Conservation (phyloP, 192 early-diverging fungal genomes). For the Funneliformis mosseae region DNA sequence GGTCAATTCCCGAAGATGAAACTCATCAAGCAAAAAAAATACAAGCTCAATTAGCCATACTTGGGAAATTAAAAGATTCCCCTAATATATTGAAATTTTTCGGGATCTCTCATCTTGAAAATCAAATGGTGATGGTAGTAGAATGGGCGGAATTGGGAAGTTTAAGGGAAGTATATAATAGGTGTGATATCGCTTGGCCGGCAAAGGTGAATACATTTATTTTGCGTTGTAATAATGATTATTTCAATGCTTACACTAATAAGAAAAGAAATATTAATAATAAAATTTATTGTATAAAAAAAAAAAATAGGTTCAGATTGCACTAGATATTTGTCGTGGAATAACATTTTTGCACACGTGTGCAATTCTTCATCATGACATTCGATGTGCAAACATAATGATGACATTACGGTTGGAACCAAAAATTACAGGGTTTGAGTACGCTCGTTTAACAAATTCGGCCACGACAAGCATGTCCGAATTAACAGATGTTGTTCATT, state of each 20-base stretch:
- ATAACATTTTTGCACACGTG: constrained; percentile 13
- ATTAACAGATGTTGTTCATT: constrained; percentile 7
- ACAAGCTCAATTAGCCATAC: constrained; percentile 18
- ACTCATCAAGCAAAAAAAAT: neutral
- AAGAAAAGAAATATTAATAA: too few relatives aligned
- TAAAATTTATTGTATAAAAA: too few relatives aligned
- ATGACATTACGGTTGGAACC: constrained; percentile 1
- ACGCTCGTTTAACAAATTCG: neutral
- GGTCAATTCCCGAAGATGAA: neutral
- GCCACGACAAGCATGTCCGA: constrained; percentile 2
- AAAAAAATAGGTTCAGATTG: constrained; percentile 10
- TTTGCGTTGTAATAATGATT: neutral
- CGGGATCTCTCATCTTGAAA: constrained; percentile 17
- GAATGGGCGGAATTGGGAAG: constrained; percentile 32
- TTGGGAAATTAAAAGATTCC: constrained; percentile 16
- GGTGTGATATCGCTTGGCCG: neutral
- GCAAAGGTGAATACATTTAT: neutral
- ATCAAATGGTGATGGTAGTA: constrained; percentile 16
- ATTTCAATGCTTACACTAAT: too few relatives aligned
- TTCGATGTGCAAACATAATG: constrained; percentile 31
- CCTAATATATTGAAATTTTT: constrained; percentile 26
- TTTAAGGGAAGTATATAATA: constrained; percentile 7
- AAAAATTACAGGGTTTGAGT: constrained; percentile 24
- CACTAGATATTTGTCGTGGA: constrained; percentile 21
- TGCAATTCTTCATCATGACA: constrained; percentile 26